A percentile compares a stretch with the other conserved stretches of the same genome.
phyloP scores from a whole-genome alignment of 192 early-diverging fungal genomes.

The Chytriomyces hyalinus region DNA sequence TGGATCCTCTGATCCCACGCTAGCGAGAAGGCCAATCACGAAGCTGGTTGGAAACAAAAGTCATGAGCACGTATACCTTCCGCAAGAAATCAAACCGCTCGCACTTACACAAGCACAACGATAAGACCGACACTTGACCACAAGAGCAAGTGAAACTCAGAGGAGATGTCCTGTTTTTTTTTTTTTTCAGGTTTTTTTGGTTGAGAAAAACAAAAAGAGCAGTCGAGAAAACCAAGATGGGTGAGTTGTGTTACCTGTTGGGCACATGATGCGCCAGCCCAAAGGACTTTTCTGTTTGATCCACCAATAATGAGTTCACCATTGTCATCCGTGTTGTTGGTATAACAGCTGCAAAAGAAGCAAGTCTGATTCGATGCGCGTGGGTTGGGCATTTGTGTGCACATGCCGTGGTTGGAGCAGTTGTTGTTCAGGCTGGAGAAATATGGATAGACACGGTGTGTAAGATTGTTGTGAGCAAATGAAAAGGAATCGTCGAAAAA shows the following conservation, averaged over 20 bases:
- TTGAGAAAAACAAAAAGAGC: background rate
- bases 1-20: conserved; percentile 16
- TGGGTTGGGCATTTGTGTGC: conserved; percentile 12
- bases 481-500: background rate
- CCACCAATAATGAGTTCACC: conserved; percentile 28
- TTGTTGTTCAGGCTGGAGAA: conserved; percentile 9
- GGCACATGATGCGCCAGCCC: conserved; percentile 31
- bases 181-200: background rate
- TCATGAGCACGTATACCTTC: background rate
- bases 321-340: conserved; percentile 40
- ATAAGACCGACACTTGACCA: conserved; percentile 23
- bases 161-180: conserved; percentile 25
- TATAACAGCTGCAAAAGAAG: conserved; percentile 38
- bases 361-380: conserved; percentile 18
- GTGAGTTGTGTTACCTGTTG: conserved; percentile 8
- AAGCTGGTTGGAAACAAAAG: conserved; percentile 18
- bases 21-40: conserved; percentile 23
- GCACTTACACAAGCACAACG: conserved; percentile 15
- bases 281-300: conserved; percentile 33
- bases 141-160: conserved; percentile 28
- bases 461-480: background rate
- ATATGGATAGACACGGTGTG: background rate
- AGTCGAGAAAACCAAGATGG: background rate
- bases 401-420: conserved; percentile 36
- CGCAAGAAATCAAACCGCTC: background rate